Percentiles rank a stretch among this genome's conserved stretches.
phyloP scores from a whole-genome alignment of 768 basidiomycete genomes.

The Lentinula guzmanii region DNA sequence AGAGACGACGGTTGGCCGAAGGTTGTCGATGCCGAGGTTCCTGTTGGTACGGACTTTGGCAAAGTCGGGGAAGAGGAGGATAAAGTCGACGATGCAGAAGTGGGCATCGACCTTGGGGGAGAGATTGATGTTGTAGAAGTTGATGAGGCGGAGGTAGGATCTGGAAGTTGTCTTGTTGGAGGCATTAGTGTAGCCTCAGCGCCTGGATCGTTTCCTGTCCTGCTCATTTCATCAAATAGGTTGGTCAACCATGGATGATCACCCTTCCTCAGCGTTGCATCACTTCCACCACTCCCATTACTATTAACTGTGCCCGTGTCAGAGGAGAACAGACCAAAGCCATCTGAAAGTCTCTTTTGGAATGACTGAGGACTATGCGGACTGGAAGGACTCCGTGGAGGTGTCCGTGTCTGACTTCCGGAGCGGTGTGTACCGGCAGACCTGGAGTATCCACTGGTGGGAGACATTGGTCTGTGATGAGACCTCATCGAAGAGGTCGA shows the following conservation, averaged over 20 bases:
- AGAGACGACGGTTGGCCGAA: not conserved
- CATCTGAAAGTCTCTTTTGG: constrained; percentile 11
- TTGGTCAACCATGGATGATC: constrained; percentile 21
- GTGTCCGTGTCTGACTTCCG: constrained; percentile 18
- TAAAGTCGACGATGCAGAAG: not conserved
- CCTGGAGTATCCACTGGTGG: not conserved
- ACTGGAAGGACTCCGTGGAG: constrained; percentile 61
- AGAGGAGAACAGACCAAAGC: not conserved
- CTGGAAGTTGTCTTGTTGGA: not conserved
- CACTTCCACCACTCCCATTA: constrained; percentile 11
- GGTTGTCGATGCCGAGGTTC: not conserved
- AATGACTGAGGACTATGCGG: constrained; percentile 31
- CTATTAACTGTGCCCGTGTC: constrained; percentile 2
- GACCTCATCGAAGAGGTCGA: not conserved
- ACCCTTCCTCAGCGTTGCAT: constrained; percentile 24
- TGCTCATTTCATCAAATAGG: constrained; percentile 12
- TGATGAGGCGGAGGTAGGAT: constrained; percentile 1
- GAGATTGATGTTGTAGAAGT: not conserved
- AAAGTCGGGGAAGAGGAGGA: not conserved
- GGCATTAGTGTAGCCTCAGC: constrained; percentile 9
- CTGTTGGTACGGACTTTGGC: not conserved
- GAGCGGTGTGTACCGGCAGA: not conserved
- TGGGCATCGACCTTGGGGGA: not conserved
- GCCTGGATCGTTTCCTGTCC: constrained; percentile 7
- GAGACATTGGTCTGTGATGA: not conserved